These are phyloP conservation scores for Neurospora sp. DNA, from an alignment of 495 filamentous ascomycete species.

Conservation along the genomic window DNA sequence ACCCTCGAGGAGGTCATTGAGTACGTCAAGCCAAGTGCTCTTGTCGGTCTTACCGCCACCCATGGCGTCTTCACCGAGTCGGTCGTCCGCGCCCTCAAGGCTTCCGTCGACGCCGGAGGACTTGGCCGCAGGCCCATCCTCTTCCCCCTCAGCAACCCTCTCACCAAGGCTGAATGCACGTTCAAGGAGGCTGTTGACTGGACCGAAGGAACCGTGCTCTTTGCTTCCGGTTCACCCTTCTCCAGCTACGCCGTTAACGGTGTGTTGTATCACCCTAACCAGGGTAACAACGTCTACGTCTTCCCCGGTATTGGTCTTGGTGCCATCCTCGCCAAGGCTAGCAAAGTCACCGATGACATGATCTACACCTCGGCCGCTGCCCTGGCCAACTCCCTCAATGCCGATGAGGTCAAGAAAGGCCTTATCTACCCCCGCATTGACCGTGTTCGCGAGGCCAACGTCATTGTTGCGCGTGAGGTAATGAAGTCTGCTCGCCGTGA, in stretches of 20 bases:
- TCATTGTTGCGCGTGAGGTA: constrained; percentile 80
- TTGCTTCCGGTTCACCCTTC: constrained; percentile 94
- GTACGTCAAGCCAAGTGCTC: constrained; percentile 84
- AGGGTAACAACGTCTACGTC: constrained; percentile 87
- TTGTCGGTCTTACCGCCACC: constrained; percentile 90
- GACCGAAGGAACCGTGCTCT: constrained; percentile 84
- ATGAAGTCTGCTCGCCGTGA: constrained; percentile 73
- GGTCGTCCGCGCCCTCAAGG: constrained; percentile 71
- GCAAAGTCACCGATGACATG: constrained; percentile 88
- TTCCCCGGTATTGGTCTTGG: constrained; percentile 96
- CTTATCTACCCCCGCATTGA: constrained; percentile 91
- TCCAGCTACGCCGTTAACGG: constrained; percentile 54
- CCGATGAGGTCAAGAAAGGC: constrained; percentile 67
- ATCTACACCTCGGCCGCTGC: constrained; percentile 83
- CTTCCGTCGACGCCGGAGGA: constrained; percentile 51
- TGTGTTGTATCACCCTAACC: constrained; percentile 74
- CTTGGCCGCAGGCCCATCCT: constrained; percentile 76
- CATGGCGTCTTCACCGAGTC: constrained; percentile 89
- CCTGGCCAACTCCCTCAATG: constrained; percentile 66
- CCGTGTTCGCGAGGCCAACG: constrained; percentile 82
- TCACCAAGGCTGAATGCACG: constrained; percentile 92
- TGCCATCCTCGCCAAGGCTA: constrained; percentile 83
- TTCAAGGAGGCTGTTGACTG: constrained; percentile 81
- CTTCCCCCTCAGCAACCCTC: constrained; percentile 91
- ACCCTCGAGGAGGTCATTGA: constrained; percentile 88